Base-by-base conservation (phyloP, 202 grass and related monocot species). In the Elaeis oleifera region DNA sequence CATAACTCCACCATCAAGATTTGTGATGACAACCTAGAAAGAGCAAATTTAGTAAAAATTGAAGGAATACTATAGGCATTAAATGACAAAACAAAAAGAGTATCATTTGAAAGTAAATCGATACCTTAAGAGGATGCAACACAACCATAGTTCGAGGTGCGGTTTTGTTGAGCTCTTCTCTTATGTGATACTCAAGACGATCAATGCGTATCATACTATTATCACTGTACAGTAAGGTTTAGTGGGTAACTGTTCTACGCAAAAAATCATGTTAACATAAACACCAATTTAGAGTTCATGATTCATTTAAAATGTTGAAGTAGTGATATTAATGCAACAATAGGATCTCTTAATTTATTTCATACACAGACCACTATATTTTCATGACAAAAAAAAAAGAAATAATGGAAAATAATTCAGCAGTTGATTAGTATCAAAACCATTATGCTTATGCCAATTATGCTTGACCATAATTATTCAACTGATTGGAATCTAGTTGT, bases 161-260 rank as follows among this genome's bases (percentile, higher is more conserved):
- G 51, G 86, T 90, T 84, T 81, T 95, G 58, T 90, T 95, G 26
- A 95, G 78, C 71, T 95, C 86, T 82, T 95, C 90, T 67, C 90
- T 87, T 64, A 95, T 87, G 60, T 90, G 83, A 72, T 95, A 81
- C 68, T 90, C 90, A 23, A 95, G 83, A 68, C 83, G 80, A 63
- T 95, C 84, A 50, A 70, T 68, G 6, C 77, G 76, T 67, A 95
- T 89, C 76, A 89, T 71, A 73, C 90, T 95, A 64, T 89, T 89
- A 58, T 95, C 90, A 89, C 90, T 95, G 90, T 56, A 83, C 28
- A 55, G 16, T 74, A 83, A 64, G 55, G 73, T 52, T 32, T 39
- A 64, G 20, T 77, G 53, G 78, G 52, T 59, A 61, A 68, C 66
- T 32, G 29, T 36, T 36, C 31, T 36, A 36, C 8, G 6, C 26